These are phyloP conservation scores for Glycyrrhiza uralensis DNA, from an alignment of 306 rosid species.

Conservation along the genomic window DNA sequence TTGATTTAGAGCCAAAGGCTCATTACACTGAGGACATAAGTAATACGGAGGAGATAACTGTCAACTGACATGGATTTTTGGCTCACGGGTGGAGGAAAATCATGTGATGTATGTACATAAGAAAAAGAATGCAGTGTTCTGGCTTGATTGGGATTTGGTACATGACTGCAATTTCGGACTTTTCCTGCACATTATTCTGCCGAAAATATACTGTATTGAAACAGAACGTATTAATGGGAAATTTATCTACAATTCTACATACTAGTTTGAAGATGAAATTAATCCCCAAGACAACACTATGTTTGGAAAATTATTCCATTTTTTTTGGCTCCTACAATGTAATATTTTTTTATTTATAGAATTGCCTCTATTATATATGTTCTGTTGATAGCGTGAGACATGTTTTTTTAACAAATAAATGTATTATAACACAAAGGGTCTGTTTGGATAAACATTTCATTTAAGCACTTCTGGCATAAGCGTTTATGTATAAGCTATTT, in stretches of 20 bases:
- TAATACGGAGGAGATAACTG: constrained; percentile 58
- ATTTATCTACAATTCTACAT: neutral
- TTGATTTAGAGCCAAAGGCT: constrained; percentile 87
- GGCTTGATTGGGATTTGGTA: constrained; percentile 7
- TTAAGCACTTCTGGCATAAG: too few relatives aligned
- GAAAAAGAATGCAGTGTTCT: neutral
- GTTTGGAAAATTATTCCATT: neutral
- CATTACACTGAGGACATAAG: constrained; percentile 56
- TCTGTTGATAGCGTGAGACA: too few relatives aligned
- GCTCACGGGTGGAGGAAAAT: constrained; percentile 14
- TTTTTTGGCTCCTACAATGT: neutral
- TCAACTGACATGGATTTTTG: constrained; percentile 36
- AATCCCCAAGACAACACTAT: neutral
- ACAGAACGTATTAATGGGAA: neutral
- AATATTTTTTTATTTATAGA: too few relatives aligned
- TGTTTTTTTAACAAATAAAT: too few relatives aligned
- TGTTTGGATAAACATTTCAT: too few relatives aligned
- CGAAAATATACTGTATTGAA: neutral
- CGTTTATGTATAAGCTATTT: too few relatives aligned
- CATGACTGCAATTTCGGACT: neutral
- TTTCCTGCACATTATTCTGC: neutral
- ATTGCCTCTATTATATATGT: too few relatives aligned
- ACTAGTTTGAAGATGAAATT: neutral
- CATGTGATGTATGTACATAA: constrained; percentile 9
- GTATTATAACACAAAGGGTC: too few relatives aligned